Conservation (phyloP, 2,329 filamentous ascomycete species). For the Sporothrix dimorphospora region DNA sequence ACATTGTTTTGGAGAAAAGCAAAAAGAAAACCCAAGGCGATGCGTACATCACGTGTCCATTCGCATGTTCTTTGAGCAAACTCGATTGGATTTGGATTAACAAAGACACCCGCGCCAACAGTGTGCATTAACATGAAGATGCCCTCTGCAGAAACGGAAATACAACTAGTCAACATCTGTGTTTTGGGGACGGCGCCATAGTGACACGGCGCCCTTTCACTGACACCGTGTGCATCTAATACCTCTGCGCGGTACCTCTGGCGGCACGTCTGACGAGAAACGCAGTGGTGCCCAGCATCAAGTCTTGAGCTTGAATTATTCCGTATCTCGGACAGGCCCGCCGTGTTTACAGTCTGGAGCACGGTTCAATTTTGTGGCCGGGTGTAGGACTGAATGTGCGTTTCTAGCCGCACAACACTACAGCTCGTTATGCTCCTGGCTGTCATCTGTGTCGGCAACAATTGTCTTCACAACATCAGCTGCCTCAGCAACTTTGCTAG, state of each 20-base stretch:
- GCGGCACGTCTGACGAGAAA: too few species aligned
- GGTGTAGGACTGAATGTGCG: not conserved
- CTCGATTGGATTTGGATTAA: not conserved
- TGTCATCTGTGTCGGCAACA: slow-evolving; percentile 58
- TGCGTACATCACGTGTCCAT: not conserved
- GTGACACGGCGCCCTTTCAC: too few species aligned
- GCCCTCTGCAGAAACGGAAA: too few species aligned
- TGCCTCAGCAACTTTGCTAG: slow-evolving; percentile 51
- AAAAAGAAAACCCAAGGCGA: not conserved
- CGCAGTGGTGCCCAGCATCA: too few species aligned
- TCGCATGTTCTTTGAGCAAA: not conserved
- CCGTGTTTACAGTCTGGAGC: not conserved
- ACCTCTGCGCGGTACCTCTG: too few species aligned
- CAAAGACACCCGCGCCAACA: too few species aligned
- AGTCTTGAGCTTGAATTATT: not conserved
- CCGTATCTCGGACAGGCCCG: not conserved
- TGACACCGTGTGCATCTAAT: too few species aligned
- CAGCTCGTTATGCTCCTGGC: slow-evolving; percentile 63
- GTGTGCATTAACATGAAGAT: too few species aligned
- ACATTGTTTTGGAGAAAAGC: not conserved
- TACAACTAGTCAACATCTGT: too few species aligned
- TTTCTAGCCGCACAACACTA: slow-evolving; percentile 37
- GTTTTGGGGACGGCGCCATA: too few species aligned
- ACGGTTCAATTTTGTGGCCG: not conserved
- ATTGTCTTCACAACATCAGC: slow-evolving; percentile 57